phyloP scores from a whole-genome alignment of 208 protist genomes.

The Vickermania ingenoplastis region DNA sequence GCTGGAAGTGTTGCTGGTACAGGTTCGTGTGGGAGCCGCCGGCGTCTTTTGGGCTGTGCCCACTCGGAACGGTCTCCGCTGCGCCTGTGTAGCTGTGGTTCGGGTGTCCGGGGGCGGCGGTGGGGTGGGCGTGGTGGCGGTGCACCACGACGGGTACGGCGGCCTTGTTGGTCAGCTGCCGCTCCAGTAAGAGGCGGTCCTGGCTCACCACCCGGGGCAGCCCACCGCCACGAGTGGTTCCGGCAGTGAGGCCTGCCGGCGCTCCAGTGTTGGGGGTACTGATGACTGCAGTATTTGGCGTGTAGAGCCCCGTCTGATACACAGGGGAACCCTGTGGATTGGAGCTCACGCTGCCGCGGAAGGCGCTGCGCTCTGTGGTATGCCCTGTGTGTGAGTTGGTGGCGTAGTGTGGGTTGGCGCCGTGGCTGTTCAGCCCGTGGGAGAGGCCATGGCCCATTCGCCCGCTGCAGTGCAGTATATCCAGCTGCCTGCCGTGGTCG shows the following conservation, averaged over 20 bases:
- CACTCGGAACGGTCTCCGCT: no score
- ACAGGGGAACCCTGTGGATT: not conserved
- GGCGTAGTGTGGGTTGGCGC: not conserved
- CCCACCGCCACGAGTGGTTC: not conserved
- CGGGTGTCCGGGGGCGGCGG: not conserved
- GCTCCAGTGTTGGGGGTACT: not conserved
- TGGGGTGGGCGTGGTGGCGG: not conserved
- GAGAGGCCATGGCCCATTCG: not conserved
- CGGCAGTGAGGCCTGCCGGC: not conserved
- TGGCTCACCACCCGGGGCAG: not conserved
- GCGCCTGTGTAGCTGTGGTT: no score
- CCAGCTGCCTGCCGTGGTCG: no score
- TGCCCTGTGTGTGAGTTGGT: not conserved
- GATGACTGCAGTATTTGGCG: not conserved
- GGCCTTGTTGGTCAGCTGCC: not conserved
- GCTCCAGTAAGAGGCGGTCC: not conserved
- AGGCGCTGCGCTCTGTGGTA: not conserved
- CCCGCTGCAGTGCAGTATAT: no score
- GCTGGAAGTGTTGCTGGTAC: no score
- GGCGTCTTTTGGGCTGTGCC: no score
- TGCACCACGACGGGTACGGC: not conserved
- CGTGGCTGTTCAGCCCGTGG: no score
- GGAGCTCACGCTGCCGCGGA: not conserved
- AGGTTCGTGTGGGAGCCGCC: no score
- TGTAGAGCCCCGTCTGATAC: not conserved